Evolutionary conservation across 257 asterid genomes (phyloP).

Genomic region (Scutellaria minor): DNA sequence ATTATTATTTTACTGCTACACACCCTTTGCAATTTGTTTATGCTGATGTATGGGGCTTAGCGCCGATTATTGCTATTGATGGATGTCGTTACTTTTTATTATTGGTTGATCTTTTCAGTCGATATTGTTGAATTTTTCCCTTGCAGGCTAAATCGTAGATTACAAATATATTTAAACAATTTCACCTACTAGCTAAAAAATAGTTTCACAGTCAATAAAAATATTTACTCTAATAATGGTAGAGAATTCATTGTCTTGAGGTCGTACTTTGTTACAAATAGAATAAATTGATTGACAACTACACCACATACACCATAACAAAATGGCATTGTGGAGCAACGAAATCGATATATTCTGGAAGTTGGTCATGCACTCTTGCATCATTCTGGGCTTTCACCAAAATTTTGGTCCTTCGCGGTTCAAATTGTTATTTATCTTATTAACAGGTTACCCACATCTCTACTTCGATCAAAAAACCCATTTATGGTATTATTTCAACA

Average conservation of each 20-base stretch:
- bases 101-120: not conserved
- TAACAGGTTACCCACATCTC: not conserved
- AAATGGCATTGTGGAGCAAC: not conserved
- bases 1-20: not conserved
- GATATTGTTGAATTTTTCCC: not conserved
- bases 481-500: not conserved
- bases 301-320: not conserved
- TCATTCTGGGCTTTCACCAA: not conserved
- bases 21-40: not conserved
- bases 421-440: not conserved
- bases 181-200: not conserved
- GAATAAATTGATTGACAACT: not conserved
- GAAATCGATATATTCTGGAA: not conserved
- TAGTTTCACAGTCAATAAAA: not conserved
- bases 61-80: not conserved
- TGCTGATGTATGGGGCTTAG: not conserved
- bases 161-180: not conserved
- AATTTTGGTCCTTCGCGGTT: not conserved
- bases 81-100: not conserved
- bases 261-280: not conserved
- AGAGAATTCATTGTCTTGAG: not conserved
- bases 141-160: not conserved
- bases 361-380: not conserved
- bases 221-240: not conserved
- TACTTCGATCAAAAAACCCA: too few relatives aligned